Evolutionary conservation across 805 yeast genomes (phyloP).

Genomic region (Lachancea dasiensis): DNA sequence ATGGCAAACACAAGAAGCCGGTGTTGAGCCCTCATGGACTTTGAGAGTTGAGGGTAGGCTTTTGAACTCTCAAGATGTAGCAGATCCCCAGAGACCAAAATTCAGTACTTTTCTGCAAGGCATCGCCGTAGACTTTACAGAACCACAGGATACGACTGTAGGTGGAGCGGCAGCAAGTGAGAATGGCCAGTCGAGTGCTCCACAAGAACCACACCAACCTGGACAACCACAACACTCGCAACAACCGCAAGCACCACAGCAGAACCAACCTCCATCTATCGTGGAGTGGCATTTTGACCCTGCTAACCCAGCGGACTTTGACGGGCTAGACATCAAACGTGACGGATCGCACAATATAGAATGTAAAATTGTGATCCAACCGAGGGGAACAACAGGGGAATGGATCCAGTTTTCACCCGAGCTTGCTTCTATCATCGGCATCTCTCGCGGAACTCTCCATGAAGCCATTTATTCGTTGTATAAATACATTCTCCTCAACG

Average conservation of each 20-base stretch:
- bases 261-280: conserved; percentile 16
- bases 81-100: conserved; percentile 46
- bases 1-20: conserved; percentile 53
- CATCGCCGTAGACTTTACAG: conserved; percentile 67
- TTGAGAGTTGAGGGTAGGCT: conserved; percentile 83
- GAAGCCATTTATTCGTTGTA: conserved; percentile 74
- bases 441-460: conserved; percentile 74
- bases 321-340: conserved; percentile 84
- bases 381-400: conserved; percentile 66
- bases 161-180: conserved; percentile 19
- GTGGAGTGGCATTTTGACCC: conserved; percentile 89
- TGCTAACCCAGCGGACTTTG: conserved; percentile 53
- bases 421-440: conserved; percentile 67
- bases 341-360: conserved; percentile 60
- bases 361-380: conserved; percentile 71
- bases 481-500: conserved; percentile 70
- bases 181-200: neutral
- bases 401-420: conserved; percentile 55
- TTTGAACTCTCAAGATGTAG: conserved; percentile 45
- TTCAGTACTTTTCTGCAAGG: conserved; percentile 80
- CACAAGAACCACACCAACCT: neutral
- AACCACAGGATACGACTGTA: conserved; percentile 3
- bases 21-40: conserved; percentile 63
- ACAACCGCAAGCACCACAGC: conserved; percentile 17
- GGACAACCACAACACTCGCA: neutral